These are phyloP conservation scores for Astrephomene gubernaculifera DNA, from an alignment of 139 green algal species.

Conservation along the genomic window DNA sequence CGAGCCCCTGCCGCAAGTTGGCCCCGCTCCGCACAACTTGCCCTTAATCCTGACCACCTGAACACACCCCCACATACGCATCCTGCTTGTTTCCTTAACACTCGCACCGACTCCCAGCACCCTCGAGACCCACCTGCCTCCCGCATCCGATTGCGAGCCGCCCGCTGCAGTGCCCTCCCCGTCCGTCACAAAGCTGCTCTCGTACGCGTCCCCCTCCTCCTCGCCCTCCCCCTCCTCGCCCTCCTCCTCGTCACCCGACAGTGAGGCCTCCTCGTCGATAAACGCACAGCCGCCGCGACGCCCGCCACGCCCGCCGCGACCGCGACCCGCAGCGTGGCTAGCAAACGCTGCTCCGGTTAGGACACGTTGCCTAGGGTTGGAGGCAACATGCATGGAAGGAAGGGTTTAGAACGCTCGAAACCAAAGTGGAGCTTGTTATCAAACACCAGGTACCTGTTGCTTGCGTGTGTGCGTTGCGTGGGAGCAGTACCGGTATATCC, in stretches of 20 bases:
- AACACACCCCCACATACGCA: no score
- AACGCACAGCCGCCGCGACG: background rate
- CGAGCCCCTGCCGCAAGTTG: no score
- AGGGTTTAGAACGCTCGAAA: no score
- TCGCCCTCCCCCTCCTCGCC: slow-evolving; percentile 16
- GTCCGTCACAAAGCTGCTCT: slow-evolving; percentile 42
- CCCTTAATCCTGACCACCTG: no score
- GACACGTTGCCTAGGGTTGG: background rate
- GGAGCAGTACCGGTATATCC: no score
- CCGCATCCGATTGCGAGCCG: background rate
- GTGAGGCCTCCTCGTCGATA: slow-evolving; percentile 13
- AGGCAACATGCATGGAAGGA: no score
- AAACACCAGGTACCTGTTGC: no score
- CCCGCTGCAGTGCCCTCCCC: background rate
- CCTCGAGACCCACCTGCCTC: slow-evolving; percentile 13
- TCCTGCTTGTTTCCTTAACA: no score
- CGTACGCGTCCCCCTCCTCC: slow-evolving; percentile 36
- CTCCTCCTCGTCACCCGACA: slow-evolving; percentile 31
- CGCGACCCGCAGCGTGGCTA: background rate
- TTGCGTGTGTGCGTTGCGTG: no score
- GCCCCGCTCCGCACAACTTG: no score
- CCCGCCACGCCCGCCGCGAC: background rate
- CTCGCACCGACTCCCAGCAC: no score
- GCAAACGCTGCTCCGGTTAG: background rate
- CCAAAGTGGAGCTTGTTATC: no score